Evolutionary conservation across 2,329 filamentous ascomycete genomes (phyloP).

Genomic region (Neurospora sp.): DNA sequence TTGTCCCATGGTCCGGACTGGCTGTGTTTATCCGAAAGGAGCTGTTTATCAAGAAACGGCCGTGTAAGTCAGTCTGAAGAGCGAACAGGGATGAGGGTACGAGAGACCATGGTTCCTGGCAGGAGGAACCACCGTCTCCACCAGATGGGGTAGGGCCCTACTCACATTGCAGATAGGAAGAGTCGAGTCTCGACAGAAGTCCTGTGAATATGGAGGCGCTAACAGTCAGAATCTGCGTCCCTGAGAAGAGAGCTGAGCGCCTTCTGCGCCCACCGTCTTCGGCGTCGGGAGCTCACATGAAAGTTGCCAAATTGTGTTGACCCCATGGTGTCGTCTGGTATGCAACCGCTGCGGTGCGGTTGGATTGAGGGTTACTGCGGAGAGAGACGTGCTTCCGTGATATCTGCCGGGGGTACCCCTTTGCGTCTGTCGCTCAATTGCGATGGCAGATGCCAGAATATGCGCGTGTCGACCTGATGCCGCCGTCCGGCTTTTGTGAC

Average conservation of each 20-base stretch:
- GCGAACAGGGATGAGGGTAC: background rate
- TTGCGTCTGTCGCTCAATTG: background rate
- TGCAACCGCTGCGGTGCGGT: conserved; percentile 7
- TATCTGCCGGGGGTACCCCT: background rate
- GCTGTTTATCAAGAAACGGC: conserved; percentile 30
- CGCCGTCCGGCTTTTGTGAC: background rate
- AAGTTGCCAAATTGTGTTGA: conserved; percentile 54
- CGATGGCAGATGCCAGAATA: background rate
- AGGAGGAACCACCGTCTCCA: background rate
- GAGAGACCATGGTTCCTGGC: background rate
- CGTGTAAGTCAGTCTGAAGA: background rate
- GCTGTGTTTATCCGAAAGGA: conserved; percentile 52
- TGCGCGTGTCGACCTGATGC: background rate
- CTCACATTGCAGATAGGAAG: conserved; percentile 77
- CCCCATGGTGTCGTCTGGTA: conserved; percentile 35
- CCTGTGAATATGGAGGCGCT: conserved; percentile 33
- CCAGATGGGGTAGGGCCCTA: conserved; percentile 15
- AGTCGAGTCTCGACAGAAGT: conserved; percentile 77
- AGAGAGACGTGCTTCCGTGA: background rate
- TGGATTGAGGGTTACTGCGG: background rate
- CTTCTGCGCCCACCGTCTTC: background rate
- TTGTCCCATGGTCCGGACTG: conserved; percentile 46
- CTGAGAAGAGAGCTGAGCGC: background rate
- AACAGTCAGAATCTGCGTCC: conserved; percentile 13
- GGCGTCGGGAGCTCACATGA: conserved; percentile 31